Percentiles rank a stretch among this genome's conserved stretches.
phyloP scores from a whole-genome alignment of 2,329 filamentous ascomycete species.

The Clonostachys rhizophaga region DNA sequence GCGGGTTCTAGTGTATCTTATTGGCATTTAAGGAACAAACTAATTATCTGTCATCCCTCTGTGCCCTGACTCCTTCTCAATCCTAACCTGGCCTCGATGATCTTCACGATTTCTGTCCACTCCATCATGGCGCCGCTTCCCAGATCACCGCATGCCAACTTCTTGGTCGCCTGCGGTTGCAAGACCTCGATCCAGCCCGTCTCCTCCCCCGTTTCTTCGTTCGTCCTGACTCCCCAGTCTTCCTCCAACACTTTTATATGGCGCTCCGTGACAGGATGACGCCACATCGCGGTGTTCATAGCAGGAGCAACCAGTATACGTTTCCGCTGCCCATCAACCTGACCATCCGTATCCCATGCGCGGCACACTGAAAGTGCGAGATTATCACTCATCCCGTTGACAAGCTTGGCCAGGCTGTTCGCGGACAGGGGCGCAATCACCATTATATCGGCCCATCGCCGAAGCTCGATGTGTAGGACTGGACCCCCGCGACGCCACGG shows the following conservation, averaged over 20 bases:
- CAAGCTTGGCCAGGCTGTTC: conserved; percentile 82
- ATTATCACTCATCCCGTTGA: conserved; percentile 71
- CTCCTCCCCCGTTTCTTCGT: too few relatives aligned
- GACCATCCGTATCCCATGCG: conserved; percentile 65
- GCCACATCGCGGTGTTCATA: conserved; percentile 93
- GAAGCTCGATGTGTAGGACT: conserved; percentile 87
- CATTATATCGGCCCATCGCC: conserved; percentile 73
- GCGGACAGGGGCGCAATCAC: conserved; percentile 81
- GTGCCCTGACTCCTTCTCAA: too few relatives aligned
- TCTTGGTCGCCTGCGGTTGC: conserved; percentile 48
- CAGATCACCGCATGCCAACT: conserved; percentile 78
- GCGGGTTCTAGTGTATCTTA: too few relatives aligned
- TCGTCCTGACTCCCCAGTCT: conserved; percentile 57
- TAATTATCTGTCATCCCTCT: too few relatives aligned
- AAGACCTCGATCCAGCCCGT: conserved; percentile 58
- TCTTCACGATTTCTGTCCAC: conserved; percentile 69
- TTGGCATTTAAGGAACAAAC: too few relatives aligned
- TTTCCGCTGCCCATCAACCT: conserved; percentile 34
- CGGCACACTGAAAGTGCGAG: conserved; percentile 70
- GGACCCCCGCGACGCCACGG: conserved; percentile 75
- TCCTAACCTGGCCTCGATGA: conserved; percentile 51
- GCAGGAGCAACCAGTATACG: conserved; percentile 72
- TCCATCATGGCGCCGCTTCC: conserved; percentile 80
- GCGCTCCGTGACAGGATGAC: conserved; percentile 72
- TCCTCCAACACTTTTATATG: conserved; percentile 67